Percentiles rank a stretch among this genome's conserved stretches.
Evolutionary conservation across 257 asterid species (phyloP).

Genomic region (Forsythia viridissima): DNA sequence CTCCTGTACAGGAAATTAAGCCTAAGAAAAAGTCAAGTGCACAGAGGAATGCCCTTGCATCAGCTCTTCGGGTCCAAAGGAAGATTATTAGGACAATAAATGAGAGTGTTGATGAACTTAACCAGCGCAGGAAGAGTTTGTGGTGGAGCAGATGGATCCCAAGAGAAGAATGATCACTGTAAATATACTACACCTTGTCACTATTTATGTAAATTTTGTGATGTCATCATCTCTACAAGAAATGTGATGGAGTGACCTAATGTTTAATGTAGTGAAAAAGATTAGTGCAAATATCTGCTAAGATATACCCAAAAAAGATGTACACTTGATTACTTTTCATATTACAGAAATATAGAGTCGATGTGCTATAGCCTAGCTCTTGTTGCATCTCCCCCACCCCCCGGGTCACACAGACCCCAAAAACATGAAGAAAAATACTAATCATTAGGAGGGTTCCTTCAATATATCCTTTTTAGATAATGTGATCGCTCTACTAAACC

Average conservation of each 20-base stretch:
- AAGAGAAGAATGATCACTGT: slow-evolving; percentile 62
- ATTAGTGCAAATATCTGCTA: slow-evolving; percentile 1
- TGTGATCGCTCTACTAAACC: too few relatives aligned
- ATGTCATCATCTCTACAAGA: slow-evolving; percentile 17
- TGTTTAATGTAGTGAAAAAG: slow-evolving; percentile 11
- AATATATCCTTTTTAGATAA: too few relatives aligned
- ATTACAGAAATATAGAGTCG: slow-evolving; percentile 4
- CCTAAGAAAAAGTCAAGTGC: slow-evolving; percentile 65
- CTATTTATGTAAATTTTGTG: slow-evolving; percentile 46
- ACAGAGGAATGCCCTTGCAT: slow-evolving; percentile 84
- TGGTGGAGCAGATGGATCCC: slow-evolving; percentile 99
- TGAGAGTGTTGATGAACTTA: slow-evolving; percentile 70
- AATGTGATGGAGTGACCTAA: slow-evolving; percentile 2
- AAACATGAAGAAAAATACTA: too few relatives aligned
- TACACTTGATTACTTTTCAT: slow-evolving; percentile 9
- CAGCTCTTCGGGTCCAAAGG: slow-evolving; percentile 74
- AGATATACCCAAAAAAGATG: neutral
- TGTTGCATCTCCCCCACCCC: too few relatives aligned
- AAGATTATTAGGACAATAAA: slow-evolving; percentile 64
- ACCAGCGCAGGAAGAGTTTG: slow-evolving; percentile 57
- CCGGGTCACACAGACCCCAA: too few relatives aligned
- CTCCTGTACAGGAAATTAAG: slow-evolving; percentile 60
- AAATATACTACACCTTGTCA: slow-evolving; percentile 14
- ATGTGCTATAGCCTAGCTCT: neutral
- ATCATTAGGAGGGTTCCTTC: too few relatives aligned